A percentile compares a stretch with the other conserved stretches of the same genome.
Conservation (phyloP, 2,329 filamentous ascomycete genomes). For the Arthrobotrys entomopaga region DNA sequence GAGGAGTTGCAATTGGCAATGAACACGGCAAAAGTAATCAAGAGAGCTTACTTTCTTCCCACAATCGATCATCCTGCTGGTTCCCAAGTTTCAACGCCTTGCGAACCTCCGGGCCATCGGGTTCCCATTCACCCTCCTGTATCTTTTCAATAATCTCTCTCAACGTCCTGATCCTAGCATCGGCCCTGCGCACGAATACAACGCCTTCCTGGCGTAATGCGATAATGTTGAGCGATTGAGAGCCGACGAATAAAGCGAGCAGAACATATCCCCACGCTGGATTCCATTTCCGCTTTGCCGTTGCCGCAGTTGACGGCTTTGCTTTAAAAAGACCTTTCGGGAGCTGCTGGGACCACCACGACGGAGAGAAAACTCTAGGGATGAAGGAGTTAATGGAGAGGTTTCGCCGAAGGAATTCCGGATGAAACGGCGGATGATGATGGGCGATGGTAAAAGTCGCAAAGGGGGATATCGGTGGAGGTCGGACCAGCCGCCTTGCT, state of each 20-base stretch:
- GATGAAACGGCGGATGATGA: conserved; percentile 3
- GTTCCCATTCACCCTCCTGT: conserved; percentile 76
- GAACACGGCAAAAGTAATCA: conserved; percentile 4
- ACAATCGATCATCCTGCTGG: conserved; percentile 76
- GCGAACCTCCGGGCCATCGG: conserved; percentile 73
- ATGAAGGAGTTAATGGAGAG: conserved; percentile 54
- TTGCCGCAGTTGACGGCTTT: conserved; percentile 1
- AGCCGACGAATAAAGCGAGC: conserved; percentile 78
- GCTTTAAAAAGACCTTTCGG: conserved; percentile 38
- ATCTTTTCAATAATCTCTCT: conserved; percentile 78
- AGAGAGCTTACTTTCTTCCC: conserved; percentile 78
- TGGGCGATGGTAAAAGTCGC: conserved; percentile 22
- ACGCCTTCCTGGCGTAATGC: conserved; percentile 78
- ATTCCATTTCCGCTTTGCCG: conserved; percentile 36
- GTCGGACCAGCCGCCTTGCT: conserved; percentile 17
- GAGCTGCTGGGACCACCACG: conserved; percentile 49
- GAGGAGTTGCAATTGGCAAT: conserved; percentile 16
- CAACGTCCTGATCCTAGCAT: conserved; percentile 79
- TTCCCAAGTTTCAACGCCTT: conserved; percentile 82
- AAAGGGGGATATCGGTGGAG: conserved; percentile 25
- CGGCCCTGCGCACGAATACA: conserved; percentile 77
- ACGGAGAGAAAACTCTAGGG: conserved; percentile 41
- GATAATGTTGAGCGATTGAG: conserved; percentile 94
- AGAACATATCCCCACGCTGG: conserved; percentile 68
- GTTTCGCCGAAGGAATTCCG: conserved; percentile 17